Conservation (phyloP, 192 early-diverging fungal species). For the Coemansia sp. region DNA sequence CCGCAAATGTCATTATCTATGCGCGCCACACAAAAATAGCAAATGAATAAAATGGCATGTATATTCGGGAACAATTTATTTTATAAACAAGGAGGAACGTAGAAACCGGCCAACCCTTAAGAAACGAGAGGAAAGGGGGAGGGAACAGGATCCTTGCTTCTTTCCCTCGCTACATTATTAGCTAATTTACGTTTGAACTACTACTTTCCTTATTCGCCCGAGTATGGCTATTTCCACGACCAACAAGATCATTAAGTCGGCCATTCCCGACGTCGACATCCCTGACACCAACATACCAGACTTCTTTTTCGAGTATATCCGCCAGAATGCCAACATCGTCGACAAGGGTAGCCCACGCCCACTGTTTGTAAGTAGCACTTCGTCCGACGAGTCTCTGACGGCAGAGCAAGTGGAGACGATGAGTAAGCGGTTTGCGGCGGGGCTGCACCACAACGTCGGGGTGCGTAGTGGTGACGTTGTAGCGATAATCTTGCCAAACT, state of each 20-base stretch:
- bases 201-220: background rate
- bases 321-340: conserved; percentile 2
- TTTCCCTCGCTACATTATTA: background rate
- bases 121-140: background rate
- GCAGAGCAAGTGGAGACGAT: conserved; percentile 18
- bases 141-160: background rate
- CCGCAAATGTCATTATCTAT: background rate
- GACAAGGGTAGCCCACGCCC: conserved; percentile 8
- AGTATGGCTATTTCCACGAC: background rate
- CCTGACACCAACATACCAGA: conserved; percentile 18
- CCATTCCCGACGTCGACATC: conserved; percentile 1
- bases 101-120: background rate
- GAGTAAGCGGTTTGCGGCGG: conserved; percentile 17
- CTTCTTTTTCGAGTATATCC: conserved; percentile 17
- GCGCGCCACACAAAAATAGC: background rate
- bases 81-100: too few relatives aligned
- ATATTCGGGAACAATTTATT: background rate
- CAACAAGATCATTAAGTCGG: background rate
- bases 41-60: background rate
- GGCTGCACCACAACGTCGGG: conserved; percentile 46
- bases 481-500: conserved; percentile 71
- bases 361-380: conserved; percentile 20
- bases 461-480: conserved; percentile 69
- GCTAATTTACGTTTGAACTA: background rate
- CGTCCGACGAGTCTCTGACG: conserved; percentile 2